Evolutionary conservation across 1,139 yeast genomes (phyloP).

Genomic region (Lodderomyces parapsilosis): DNA sequence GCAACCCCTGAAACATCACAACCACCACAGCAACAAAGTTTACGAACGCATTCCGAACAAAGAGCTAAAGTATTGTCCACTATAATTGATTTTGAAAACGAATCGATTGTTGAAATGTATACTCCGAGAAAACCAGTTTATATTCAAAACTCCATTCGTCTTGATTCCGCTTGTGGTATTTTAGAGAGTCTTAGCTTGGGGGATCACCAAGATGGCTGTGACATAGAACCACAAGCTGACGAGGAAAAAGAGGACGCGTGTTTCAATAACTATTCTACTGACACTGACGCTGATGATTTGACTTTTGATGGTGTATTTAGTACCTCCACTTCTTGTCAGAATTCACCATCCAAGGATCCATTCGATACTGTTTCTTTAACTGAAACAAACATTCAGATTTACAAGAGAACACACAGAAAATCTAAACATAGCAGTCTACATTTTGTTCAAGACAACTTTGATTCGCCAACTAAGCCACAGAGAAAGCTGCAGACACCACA

Average conservation of each 20-base stretch:
- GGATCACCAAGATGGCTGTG: background rate
- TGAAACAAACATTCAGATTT: slow-evolving; percentile 24
- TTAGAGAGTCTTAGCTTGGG: background rate
- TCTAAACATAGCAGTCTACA: slow-evolving; percentile 4
- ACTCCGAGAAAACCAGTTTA: slow-evolving; percentile 5
- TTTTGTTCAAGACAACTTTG: slow-evolving; percentile 6
- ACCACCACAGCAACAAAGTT: background rate
- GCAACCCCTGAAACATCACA: background rate
- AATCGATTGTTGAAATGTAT: slow-evolving; percentile 5
- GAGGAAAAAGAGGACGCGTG: background rate
- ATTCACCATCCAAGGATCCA: slow-evolving; percentile 12
- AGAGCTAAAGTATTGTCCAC: background rate
- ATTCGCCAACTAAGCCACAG: slow-evolving; percentile 2
- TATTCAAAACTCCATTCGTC: background rate
- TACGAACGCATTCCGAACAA: background rate
- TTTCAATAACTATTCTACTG: background rate
- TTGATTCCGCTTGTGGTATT: slow-evolving; percentile 2
- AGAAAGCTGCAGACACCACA: background rate
- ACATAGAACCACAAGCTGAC: background rate
- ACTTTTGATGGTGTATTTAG: slow-evolving; percentile 19
- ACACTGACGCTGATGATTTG: slow-evolving; percentile 6
- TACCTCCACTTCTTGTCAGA: slow-evolving; percentile 20
- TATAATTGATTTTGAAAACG: slow-evolving; percentile 9
- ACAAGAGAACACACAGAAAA: slow-evolving; percentile 4
- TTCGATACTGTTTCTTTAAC: slow-evolving; percentile 18